Evolutionary conservation across 768 basidiomycete species (phyloP), one percentile per base, ranked within the genome.

Genomic region (Lentinula aciculospora): DNA sequence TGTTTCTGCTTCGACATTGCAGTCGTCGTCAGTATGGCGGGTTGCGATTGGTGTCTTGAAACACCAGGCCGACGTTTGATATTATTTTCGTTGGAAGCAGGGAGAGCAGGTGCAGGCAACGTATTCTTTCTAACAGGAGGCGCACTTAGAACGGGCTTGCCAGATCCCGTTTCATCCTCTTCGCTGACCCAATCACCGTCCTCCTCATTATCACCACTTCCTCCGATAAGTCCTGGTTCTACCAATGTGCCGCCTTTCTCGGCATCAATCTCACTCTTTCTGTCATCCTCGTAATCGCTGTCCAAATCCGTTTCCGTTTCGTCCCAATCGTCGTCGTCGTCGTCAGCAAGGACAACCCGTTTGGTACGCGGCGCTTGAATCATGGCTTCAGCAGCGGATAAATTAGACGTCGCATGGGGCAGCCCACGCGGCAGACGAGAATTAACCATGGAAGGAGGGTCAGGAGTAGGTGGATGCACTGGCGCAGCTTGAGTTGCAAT

Each of bases 111-210:
- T 8, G 19, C 47, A 49, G 21, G 27, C 5, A 17, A 3, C 28
- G 48, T 13, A 49, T 25, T 42, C 49, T 58, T 42, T 17, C 37
- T 44, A 31, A 5, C 29, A 25, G 55, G 2, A 29, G 54, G 23
- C 0, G 51, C 25, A 31, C 39, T 3, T 31, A 25, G 31, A 42
- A 12, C 32, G 5, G 4, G 34, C 19, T 48, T n/a, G 21, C 56
- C 42, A 37, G 47, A 53, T 44, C 58, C n/a, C 54, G 62, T 12
- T 46, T 53, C 58, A 36, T 70, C 65, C 15, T 80, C 84, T 58
- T 84, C 85, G 6, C 81, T 85, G 40, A 80, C 81, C 86, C 86
- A 88, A 44, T 67, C 68, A 25, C 67, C 81, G 59, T 78, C 76
- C 13, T 79, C 77, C 36, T 76, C 77, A 21, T 74, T 75, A 15